Evolutionary conservation across 192 early-diverging fungal genomes (phyloP).

Genomic region (Coemansia sp.): DNA sequence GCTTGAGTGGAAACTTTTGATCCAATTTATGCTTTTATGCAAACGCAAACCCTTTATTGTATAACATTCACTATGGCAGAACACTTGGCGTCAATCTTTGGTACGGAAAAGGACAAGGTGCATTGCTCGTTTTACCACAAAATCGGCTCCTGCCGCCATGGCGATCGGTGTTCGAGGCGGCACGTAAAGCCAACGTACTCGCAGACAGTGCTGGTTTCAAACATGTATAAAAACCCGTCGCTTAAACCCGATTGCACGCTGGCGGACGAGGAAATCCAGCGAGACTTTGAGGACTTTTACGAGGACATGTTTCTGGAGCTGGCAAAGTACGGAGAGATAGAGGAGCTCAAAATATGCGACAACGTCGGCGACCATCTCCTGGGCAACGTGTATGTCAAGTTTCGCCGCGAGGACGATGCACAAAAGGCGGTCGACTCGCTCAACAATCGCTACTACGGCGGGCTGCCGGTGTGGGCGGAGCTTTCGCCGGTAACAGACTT

Average conservation of each 20-base stretch:
- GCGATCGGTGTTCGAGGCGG: constrained; percentile 94
- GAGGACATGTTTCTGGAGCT: constrained; percentile 97
- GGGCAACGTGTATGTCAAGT: constrained; percentile 96
- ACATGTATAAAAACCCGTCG: constrained; percentile 92
- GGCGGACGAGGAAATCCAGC: constrained; percentile 63
- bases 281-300: constrained; percentile 92
- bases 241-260: constrained; percentile 70
- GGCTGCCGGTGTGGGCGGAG: constrained; percentile 93
- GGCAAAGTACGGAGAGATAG: constrained; percentile 94
- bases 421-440: constrained; percentile 87
- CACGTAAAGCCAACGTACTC: constrained; percentile 97
- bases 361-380: constrained; percentile 98
- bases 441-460: constrained; percentile 94
- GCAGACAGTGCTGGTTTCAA: constrained; percentile 91
- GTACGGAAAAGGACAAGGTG: constrained; percentile 98
- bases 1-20: too few species aligned
- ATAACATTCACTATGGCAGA: constrained; percentile 65
- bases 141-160: constrained; percentile 98
- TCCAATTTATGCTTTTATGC: constrained; percentile 14
- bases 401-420: constrained; percentile 89
- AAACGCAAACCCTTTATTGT: neutral
- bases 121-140: constrained; percentile 99
- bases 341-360: constrained; percentile 97
- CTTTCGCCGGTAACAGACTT: constrained; percentile 98
- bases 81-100: constrained; percentile 89